Evolutionary conservation across 306 rosid genomes (phyloP), one percentile per base, ranked within the genome.

Genomic region (Comarum palustre): DNA sequence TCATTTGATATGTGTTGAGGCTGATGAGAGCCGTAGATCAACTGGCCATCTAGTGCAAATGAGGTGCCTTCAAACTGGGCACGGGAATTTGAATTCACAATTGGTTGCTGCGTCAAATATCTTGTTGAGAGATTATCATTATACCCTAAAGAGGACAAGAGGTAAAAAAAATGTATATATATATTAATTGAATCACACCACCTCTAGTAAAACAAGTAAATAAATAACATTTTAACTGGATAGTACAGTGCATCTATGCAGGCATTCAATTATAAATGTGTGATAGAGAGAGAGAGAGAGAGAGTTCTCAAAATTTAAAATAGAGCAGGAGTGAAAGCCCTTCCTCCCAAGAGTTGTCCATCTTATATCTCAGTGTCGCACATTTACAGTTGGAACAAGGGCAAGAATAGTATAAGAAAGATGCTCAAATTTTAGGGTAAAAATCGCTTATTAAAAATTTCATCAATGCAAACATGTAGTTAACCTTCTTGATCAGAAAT

Each of bases 21-120:
- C 62, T 88, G 89, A 65, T 88, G 94, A 69, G 88, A 66, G 82
- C 66, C 79, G 82, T 72, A 69, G 55, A 87, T 57, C 82, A 90
- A 79, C 47, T 84, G 95, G 69, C 85, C 96, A 66, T 73, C 79
- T 48, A 87, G 77, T 66, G 89, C 68, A 86, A 75, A 91, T 57
- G 81, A 67, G 32, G 86, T 31, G 77, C 75, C 69, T 42, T 85
- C 97, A 51, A 77, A 86, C 77, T 84, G 93, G 80, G 75, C 62
- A 51, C 83, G 90, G 77, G 96, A 74, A 75, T 77, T 78, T 78
- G 96, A 67, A 82, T 84, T 88, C 66, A 74, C 52, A 22, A 84
- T 80, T 79, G 80, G 82, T 59, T 82, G 70, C 77, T 87, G 93
- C 80, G 73, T 77, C 68, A 86, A 66, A 71, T 83, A 95, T 79